Evolutionary conservation across 129 eudicot species (phyloP), one percentile per base, ranked within the genome.

Genomic region (Cynara cardunculus): DNA sequence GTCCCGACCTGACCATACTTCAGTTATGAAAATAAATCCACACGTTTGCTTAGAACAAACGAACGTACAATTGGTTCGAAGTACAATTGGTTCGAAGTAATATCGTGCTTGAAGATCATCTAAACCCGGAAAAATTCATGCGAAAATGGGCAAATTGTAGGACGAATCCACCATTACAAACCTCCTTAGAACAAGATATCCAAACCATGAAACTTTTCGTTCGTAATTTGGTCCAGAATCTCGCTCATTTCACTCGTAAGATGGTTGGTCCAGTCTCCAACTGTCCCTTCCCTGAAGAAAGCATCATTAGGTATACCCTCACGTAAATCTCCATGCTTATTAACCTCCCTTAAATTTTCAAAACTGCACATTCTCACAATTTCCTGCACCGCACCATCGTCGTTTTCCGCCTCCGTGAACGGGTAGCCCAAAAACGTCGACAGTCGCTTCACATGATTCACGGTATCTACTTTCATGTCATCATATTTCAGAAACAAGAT

Each of bases 301-400:
- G 22, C 65, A 56, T 56, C 65, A 77, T 85, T 85, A 4, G 83
- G 77, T 26, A 77, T 81, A 3, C 80, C 82, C 2, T 18, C 27
- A 9, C 77, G 13, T 21, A 84, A 39, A 35, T 12, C 19, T 13
- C 78, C 85, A 25, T 64, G 64, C 74, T 85, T 77, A 2, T 85
- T 85, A 74, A 85, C 83, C 49, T 85, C 69, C 5, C 77, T 72
- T 61, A 85, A 69, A 25, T 34, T 85, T 19, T 73, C 85, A 59
- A 85, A 85, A 49, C 88, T 53, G 30, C 86, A 85, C 28, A 85
- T 4, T 1, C 26, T 78, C 26, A 56, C 44, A 30, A 85, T 66
- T 7, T 85, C 80, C 30, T 81, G 25, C 21, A 85, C 74, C 12
- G 12, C 67, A 25, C 83, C 86, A 26, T 85, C 14, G 2, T 34